phyloP scores from a whole-genome alignment of 495 filamentous ascomycete genomes.

The Polyplosphaeria fusca region DNA sequence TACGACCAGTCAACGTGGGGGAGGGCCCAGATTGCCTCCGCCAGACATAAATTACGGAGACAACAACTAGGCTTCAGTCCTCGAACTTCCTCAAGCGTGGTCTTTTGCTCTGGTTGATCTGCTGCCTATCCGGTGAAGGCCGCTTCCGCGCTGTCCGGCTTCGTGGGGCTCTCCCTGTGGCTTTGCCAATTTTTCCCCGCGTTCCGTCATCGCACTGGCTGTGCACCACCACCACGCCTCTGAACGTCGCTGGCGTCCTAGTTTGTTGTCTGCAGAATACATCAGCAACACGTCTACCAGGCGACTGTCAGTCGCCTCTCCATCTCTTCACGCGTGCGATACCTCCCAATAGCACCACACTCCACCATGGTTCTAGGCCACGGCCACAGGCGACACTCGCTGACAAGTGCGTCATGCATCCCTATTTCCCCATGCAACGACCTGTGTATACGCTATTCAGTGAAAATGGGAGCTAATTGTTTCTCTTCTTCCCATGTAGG shows the following conservation, averaged over 20 bases:
- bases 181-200: slow-evolving; percentile 14
- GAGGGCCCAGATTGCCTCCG: too few species aligned
- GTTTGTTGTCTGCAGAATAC: slow-evolving; percentile 11
- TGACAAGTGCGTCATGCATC: slow-evolving; percentile 25
- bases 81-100: too few species aligned
- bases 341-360: too few species aligned
- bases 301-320: neutral
- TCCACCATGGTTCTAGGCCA: slow-evolving; percentile 38
- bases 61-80: too few species aligned
- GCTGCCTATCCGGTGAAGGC: too few species aligned
- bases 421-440: neutral
- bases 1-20: too few species aligned
- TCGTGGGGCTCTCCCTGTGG: too few species aligned
- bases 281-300: neutral
- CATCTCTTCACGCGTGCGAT: neutral
- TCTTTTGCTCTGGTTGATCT: too few species aligned
- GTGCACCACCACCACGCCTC: neutral
- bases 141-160: too few species aligned
- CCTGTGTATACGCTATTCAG: too few species aligned
- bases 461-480: too few species aligned
- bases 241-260: neutral
- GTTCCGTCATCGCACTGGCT: slow-evolving; percentile 26
- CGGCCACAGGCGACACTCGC: slow-evolving; percentile 35
- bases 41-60: too few species aligned
- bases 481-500: slow-evolving; percentile 40